Evolutionary conservation across 441 rosid species (phyloP).

Genomic region (Cnidoscolus chayamansa): DNA sequence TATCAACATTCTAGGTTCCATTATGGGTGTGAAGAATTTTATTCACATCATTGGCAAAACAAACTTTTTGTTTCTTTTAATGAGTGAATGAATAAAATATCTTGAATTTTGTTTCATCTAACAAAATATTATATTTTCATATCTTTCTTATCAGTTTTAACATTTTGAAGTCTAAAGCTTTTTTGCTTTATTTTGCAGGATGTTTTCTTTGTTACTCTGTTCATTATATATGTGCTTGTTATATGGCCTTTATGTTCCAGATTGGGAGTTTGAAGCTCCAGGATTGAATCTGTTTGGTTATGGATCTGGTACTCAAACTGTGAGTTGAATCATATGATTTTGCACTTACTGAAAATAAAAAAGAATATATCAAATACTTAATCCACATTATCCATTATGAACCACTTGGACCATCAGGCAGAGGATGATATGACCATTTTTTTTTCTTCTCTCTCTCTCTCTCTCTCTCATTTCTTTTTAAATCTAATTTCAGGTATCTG

Average conservation of each 20-base stretch:
- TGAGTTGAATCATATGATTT: conserved; percentile 29
- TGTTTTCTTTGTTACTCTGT: conserved; percentile 37
- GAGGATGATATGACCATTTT: not conserved
- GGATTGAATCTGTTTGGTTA: conserved; percentile 20
- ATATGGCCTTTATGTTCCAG: conserved; percentile 58
- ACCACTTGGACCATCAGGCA: conserved; percentile 7
- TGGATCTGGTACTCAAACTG: conserved; percentile 34
- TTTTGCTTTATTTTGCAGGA: conserved; percentile 39
- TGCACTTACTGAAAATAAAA: not conserved
- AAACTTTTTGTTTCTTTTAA: not conserved
- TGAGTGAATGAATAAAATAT: not conserved
- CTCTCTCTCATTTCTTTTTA: not conserved
- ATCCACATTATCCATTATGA: not conserved
- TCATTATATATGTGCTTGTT: conserved; percentile 42
- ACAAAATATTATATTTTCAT: not conserved
- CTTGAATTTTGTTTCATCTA: not conserved
- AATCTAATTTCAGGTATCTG: not conserved
- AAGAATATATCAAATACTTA: not conserved
- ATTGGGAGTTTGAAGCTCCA: conserved; percentile 50
- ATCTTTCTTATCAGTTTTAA: not conserved
- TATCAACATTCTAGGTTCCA: not conserved
- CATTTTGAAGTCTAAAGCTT: not conserved
- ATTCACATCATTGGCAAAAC: not conserved
- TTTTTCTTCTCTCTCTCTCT: too few relatives aligned
- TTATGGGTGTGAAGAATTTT: not conserved